Evolutionary conservation across 2,329 filamentous ascomycete species (phyloP), one percentile per base, ranked within the genome.

Genomic region (Cadophora sp.): DNA sequence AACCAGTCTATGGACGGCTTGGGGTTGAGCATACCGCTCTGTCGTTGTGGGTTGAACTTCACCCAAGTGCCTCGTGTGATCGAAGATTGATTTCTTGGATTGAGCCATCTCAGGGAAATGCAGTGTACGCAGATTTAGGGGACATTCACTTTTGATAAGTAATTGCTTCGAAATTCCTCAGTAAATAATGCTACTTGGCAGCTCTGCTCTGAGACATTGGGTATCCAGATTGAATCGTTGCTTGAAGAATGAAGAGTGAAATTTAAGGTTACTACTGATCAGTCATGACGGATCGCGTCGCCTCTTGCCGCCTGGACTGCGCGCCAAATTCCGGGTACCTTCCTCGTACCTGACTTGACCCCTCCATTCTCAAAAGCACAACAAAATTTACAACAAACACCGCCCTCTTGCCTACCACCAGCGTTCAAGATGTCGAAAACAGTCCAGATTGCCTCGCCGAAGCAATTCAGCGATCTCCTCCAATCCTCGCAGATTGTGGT

Each of bases 401-500:
- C 1, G 27, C 14, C 9, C 13, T 20, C n/a, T 22, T 51, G 9
- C 20, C 24, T 51, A 20, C 51, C 43, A 55, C 9, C 24, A 43
- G 14, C 11, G 20, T 27, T n/a, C 65, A 73, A 71, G 13, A 78
- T 78, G 76, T 77, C 76, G 50, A 76, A 77, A 69, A 75, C 75
- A 22, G 66, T 82, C 66, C 76, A 81, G 61, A 87, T 89, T 69
- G 79, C 80, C 70, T 89, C 87, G 1, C 76, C 80, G 27, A 82
- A 83, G 74, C 89, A 95, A 76, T 90, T 96, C 75, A 85, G 84
- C 73, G 80, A 82, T 39, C 80, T 96, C 68, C 84, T 97, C 69
- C 85, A 86, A 69, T 88, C 85, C 64, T 94, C 92, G 41, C 88
- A 87, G 72, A 87, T 97, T 67, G 92, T 98, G 50, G 90, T 98